A percentile compares a stretch with the other conserved stretches of the same genome.
phyloP scores from a whole-genome alignment of 495 filamentous ascomycete genomes.

The Penicillium cataractarum region DNA sequence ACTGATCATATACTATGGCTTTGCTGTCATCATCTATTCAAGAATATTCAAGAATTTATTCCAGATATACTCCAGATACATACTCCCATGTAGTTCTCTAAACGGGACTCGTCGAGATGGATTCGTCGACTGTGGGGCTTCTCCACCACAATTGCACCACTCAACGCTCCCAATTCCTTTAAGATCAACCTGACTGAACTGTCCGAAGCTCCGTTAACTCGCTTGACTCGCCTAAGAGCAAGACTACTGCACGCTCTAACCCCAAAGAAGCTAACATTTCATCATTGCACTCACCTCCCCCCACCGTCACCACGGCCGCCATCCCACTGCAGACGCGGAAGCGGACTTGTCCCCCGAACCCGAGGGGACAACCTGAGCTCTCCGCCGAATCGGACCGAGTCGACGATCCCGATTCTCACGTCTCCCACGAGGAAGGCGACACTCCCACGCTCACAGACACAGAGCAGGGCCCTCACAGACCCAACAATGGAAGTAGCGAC shows the following conservation, averaged over 20 bases:
- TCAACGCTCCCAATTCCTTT: neutral
- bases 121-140: neutral
- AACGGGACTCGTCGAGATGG: neutral
- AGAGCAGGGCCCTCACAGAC: neutral
- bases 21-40: neutral
- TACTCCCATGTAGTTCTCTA: neutral
- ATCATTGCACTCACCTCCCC: neutral
- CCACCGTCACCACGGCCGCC: slow-evolving; percentile 20
- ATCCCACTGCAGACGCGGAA: slow-evolving; percentile 35
- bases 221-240: neutral
- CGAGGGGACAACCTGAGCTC: slow-evolving; percentile 32
- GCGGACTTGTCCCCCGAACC: slow-evolving; percentile 30
- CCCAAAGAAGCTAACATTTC: slow-evolving; percentile 11
- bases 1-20: neutral
- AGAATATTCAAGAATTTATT: neutral
- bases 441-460: neutral
- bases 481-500: slow-evolving; percentile 23
- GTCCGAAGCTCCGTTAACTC: neutral
- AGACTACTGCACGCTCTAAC: slow-evolving; percentile 25
- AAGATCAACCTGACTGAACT: neutral
- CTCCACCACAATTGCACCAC: neutral
- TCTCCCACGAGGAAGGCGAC: neutral
- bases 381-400: slow-evolving; percentile 26
- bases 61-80: too few species aligned
- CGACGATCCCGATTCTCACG: slow-evolving; percentile 9